phyloP scores from a whole-genome alignment of 805 yeast species.

The Wickerhamiella azyma region DNA sequence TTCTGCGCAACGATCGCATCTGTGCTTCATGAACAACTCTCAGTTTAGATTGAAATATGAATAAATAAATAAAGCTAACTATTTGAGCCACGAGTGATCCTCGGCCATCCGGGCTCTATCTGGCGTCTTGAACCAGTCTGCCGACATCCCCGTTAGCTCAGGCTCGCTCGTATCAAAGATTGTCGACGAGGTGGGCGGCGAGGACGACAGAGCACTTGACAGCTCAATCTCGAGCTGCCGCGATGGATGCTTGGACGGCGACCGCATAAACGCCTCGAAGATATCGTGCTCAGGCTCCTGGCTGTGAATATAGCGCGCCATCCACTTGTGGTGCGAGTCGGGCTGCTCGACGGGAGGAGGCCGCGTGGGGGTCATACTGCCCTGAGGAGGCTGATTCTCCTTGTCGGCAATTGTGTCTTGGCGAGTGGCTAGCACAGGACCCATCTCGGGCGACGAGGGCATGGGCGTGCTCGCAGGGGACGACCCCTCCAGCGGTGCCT shows the following conservation, averaged over 20 bases:
- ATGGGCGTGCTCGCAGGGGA: neutral
- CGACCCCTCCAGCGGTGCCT: neutral
- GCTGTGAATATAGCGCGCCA: slow-evolving; percentile 9
- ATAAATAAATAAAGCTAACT: neutral
- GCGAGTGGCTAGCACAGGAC: neutral
- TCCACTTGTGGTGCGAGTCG: slow-evolving; percentile 10
- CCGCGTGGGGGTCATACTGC: neutral
- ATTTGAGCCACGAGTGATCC: neutral
- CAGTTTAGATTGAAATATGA: no score
- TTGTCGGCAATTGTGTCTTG: slow-evolving; percentile 4
- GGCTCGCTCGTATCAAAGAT: slow-evolving; percentile 2
- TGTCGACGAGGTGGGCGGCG: slow-evolving; percentile 3
- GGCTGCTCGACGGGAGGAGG: neutral
- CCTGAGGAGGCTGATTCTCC: slow-evolving; percentile 5
- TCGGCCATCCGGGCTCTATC: neutral
- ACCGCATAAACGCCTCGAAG: slow-evolving; percentile 10
- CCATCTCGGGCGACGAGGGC: neutral
- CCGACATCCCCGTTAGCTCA: neutral
- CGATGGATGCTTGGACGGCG: slow-evolving; percentile 6
- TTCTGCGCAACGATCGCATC: no score
- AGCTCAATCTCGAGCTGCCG: slow-evolving; percentile 5
- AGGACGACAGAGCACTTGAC: slow-evolving; percentile 1
- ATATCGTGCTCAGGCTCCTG: slow-evolving; percentile 9
- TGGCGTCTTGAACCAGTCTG: slow-evolving; percentile 4
- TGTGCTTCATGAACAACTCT: neutral